Base-by-base conservation (phyloP, 2,329 filamentous ascomycete genomes). In the Mycogone perniciosa region DNA sequence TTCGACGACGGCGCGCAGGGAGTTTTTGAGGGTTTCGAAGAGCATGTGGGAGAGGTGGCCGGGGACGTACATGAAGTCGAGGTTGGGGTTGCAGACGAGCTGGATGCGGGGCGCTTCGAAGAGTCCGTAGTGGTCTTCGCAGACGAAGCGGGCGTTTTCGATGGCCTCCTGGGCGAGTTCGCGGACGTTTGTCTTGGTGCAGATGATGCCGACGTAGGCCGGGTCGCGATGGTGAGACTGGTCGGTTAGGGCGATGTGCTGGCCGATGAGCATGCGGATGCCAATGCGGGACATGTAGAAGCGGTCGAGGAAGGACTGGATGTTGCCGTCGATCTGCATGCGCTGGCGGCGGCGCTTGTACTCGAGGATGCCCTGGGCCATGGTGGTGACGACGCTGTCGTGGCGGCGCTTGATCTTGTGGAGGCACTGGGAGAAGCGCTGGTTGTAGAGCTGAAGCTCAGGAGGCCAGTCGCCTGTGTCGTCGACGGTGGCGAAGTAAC, bases 221-320 rank as follows among this genome's bases (percentile, higher is more conserved):
- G 90, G 89, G 68, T 97, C 92, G 56, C 85, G 84, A 59, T 90
- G 84, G 61, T 93, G 86, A 62, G 85, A 88, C 71, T 97, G 91
- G 68, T 97, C 92, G 5, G 91, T 96, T 53, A 99, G 77, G 53
- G 93, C 93, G 63, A 99, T 96, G 75, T 99, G 93, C 69, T 99
- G 93, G 48, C 93, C 93, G 62, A 99, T 96, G 46, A 99, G 84
- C 93, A 99, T 99, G 61, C 93, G 88, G 60, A 99, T 99, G 58
- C 93, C 93, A 64, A 99, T 99, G 56, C 93, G 89, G 41, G 91
- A 96, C 93, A 99, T 99, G 77, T 99, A 99, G 72, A 99, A 99
- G 53, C 93, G 88, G 72, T 99, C 93, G 58, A 99, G 82, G 76
- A 99, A 99, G 50, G 89, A 86, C 69, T 99, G 93, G 53, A 99